Conservation (phyloP, 495 filamentous ascomycete genomes). For the Aspergillus sclerotioniger region DNA sequence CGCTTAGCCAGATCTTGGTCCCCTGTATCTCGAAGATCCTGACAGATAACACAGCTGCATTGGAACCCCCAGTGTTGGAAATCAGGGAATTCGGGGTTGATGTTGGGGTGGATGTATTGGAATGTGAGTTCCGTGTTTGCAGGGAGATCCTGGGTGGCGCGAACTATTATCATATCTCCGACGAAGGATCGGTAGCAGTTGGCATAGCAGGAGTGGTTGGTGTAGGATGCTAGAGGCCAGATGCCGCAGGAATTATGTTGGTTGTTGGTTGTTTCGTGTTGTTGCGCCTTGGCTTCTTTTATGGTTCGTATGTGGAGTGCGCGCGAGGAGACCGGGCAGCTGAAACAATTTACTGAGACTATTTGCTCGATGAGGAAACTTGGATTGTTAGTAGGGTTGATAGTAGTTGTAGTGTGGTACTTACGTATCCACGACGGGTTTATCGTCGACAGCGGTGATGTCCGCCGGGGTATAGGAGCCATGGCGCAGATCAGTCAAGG, state of each 20-base stretch:
- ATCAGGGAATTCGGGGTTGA: conserved; percentile 13
- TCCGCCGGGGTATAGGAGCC: conserved; percentile 36
- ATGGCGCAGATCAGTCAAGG: conserved; percentile 42
- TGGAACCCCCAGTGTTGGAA: conserved; percentile 45
- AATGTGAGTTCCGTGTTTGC: conserved; percentile 50
- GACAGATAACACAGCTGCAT: conserved; percentile 47
- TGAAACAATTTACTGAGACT: conserved; percentile 50
- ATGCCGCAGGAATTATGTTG: conserved; percentile 41
- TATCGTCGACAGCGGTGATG: conserved; percentile 38
- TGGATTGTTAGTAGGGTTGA: conserved; percentile 6
- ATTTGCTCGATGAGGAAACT: conserved; percentile 46
- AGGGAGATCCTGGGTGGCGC: conserved; percentile 46
- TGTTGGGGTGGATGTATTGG: conserved; percentile 30
- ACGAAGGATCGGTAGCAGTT: conserved; percentile 52
- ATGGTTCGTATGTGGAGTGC: conserved; percentile 25
- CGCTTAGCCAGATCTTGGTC: not conserved
- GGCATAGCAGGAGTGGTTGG: conserved; percentile 54
- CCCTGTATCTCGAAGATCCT: conserved; percentile 17
- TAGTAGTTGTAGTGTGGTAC: not conserved
- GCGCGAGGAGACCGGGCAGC: conserved; percentile 37
- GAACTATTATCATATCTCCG: conserved; percentile 58
- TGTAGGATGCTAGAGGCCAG: conserved; percentile 54
- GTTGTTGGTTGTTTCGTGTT: conserved; percentile 8
- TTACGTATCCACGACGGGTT: conserved; percentile 52
- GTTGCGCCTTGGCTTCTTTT: conserved; percentile 7